Evolutionary conservation across 2,329 filamentous ascomycete species (phyloP), one percentile per base, ranked within the genome.

Genomic region (Verticillium nubilum): DNA sequence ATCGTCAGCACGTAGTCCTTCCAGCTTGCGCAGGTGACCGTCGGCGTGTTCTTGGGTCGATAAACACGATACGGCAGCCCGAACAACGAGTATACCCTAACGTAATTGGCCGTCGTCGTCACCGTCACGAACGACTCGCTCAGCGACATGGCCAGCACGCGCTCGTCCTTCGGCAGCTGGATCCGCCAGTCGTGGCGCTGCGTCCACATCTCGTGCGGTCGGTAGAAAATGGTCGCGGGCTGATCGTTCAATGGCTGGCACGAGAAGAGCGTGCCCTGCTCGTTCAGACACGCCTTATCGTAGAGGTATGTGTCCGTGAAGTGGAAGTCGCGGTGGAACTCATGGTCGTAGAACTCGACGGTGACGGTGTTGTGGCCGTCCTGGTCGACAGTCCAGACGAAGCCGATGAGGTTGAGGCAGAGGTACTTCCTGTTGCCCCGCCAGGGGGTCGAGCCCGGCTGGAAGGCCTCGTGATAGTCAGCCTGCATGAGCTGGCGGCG

Each of bases 131-230:
- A 98, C 0, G 91, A 93, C 52, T 95, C 90, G 71, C 91, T 96
- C 15, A 99, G 81, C 0, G 95, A 94, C 78, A 99, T 92, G 61
- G 94, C 91, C 65, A 87, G 87, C 2, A 97, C 86, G 12, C 88
- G 83, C 74, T 99, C 95, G n/a, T 92, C 92, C 31, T 84, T 83
- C 0, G 95, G 95, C n/a, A 99, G 76, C 64, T 89, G 82, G 0
- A 90, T 97, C 56, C 91, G 87, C 92, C 94, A 98, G 74, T 99
- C 95, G 23, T 86, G 85, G 57, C 95, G 84, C 56, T 91, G 84
- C 2, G 93, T 97, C 95, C 95, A 99, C 1, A 91, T 96, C 76
- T 99, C 94, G 70, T 99, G 95, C 0, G 96, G 95, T 6, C 95
- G 86, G 74, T 98, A 99, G 74, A 97, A 97, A n/a, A 99, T 86